phyloP scores from a whole-genome alignment of 129 eudicot species.

The Pulicaria dysenterica region DNA sequence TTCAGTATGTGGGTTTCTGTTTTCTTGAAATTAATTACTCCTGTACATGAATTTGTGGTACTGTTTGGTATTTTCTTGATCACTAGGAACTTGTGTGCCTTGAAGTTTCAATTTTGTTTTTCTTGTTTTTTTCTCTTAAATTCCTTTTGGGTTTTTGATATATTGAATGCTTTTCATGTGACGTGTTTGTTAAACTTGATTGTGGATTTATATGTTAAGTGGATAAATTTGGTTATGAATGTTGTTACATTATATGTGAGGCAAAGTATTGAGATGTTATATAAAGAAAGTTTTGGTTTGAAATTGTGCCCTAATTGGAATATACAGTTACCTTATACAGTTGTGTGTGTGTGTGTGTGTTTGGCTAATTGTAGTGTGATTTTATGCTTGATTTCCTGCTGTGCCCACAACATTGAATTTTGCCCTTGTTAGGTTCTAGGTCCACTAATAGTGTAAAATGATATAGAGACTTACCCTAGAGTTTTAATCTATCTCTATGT shows the following conservation, averaged over 20 bases:
- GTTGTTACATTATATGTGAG: constrained; percentile 8
- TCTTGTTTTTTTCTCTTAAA: background rate
- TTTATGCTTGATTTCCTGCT: background rate
- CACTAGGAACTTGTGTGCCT: constrained; percentile 5
- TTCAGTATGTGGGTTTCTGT: constrained; percentile 13
- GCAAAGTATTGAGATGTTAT: constrained; percentile 2
- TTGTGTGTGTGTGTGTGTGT: constrained; percentile 18
- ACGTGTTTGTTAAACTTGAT: constrained; percentile 16
- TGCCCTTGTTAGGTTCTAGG: constrained; percentile 12
- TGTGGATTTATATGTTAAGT: constrained; percentile 4
- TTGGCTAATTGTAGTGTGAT: constrained; percentile 1
- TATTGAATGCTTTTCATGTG: background rate
- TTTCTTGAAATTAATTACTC: constrained; percentile 13
- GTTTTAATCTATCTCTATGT: background rate
- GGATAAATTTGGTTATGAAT: background rate
- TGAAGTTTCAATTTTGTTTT: constrained; percentile 10
- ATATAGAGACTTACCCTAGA: background rate
- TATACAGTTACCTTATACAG: background rate
- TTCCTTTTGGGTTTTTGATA: constrained; percentile 18
- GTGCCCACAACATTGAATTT: background rate
- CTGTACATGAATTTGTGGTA: too few relatives aligned
- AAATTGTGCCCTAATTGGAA: constrained; percentile 30
- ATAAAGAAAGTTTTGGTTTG: background rate
- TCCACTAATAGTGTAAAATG: background rate
- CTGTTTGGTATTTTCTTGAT: constrained; percentile 5